A percentile compares a stretch with the other conserved stretches of the same genome.
phyloP scores from a whole-genome alignment of 441 rosid species.

The Mallotus japonicus region DNA sequence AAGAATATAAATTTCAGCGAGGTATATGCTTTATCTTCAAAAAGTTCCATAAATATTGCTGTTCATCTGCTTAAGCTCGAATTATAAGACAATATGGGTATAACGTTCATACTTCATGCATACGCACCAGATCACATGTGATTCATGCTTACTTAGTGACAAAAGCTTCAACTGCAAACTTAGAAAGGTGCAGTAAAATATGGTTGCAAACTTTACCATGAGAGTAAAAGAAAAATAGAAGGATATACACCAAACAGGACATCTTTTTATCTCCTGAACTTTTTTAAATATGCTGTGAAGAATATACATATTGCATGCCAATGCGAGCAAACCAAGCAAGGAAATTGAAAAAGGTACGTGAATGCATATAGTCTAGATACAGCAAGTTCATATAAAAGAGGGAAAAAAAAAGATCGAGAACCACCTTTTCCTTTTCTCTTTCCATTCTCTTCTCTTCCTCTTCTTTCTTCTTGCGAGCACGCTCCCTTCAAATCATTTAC shows the following conservation, averaged over 20 bases:
- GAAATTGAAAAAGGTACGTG: neutral
- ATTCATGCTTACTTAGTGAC: too few relatives aligned
- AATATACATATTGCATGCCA: neutral
- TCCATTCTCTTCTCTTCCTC: conserved; percentile 90
- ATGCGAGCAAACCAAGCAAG: neutral
- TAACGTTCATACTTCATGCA: neutral
- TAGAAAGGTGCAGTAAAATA: too few relatives aligned
- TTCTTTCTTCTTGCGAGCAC: conserved; percentile 94
- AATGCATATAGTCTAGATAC: neutral
- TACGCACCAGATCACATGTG: too few relatives aligned
- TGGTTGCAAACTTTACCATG: too few relatives aligned
- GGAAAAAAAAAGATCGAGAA: conserved; percentile 13
- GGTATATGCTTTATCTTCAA: neutral
- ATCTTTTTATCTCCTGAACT: neutral
- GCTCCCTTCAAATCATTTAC: conserved; percentile 55
- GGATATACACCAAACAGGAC: neutral
- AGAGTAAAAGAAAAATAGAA: neutral
- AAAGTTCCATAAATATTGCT: too few relatives aligned
- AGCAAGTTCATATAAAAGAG: conserved; percentile 7
- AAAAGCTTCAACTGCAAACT: too few relatives aligned
- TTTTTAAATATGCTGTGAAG: neutral
- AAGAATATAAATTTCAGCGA: neutral
- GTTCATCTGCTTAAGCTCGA: too few relatives aligned
- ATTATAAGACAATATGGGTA: too few relatives aligned
- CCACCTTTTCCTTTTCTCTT: conserved; percentile 90